Evolutionary conservation across 139 green algal genomes (phyloP).

Genomic region (Dunaliella primolecta): DNA sequence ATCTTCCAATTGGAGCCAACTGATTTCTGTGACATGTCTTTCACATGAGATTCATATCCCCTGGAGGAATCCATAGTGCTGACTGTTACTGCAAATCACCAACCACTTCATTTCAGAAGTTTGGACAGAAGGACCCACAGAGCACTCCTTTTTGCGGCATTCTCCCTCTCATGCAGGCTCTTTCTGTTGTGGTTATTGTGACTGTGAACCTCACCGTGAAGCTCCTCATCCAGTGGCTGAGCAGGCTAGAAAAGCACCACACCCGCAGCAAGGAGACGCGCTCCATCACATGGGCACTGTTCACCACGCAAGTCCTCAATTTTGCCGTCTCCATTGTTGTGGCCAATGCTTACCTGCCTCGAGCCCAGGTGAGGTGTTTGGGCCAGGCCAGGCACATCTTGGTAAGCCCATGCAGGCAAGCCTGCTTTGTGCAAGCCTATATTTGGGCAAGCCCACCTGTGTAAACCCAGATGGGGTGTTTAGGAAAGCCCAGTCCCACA

Average conservation of each 20-base stretch:
- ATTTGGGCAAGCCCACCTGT: not conserved
- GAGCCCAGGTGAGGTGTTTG: conserved; percentile 5
- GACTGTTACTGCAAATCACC: too few relatives aligned
- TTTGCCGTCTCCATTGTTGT: conserved; percentile 55
- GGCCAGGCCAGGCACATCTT: too few relatives aligned
- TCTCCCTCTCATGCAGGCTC: conserved; percentile 14
- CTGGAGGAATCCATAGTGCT: too few relatives aligned
- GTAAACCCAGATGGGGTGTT: not conserved
- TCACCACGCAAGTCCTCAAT: conserved; percentile 41
- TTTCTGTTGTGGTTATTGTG: conserved; percentile 43
- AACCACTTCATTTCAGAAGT: too few relatives aligned
- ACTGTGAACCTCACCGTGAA: conserved; percentile 36
- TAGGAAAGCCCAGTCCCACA: not conserved
- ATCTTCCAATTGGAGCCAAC: too few relatives aligned
- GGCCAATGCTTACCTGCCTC: conserved; percentile 51
- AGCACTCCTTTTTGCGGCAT: too few relatives aligned
- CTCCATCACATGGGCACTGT: conserved; percentile 15
- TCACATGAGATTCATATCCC: too few relatives aligned
- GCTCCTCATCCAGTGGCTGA: conserved; percentile 32
- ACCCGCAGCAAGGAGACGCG: conserved; percentile 43
- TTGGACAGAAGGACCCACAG: too few relatives aligned
- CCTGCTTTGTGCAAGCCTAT: too few relatives aligned
- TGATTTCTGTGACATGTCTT: too few relatives aligned
- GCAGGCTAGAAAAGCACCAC: conserved; percentile 53
- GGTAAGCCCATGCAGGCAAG: too few relatives aligned